Percentiles rank a stretch among this genome's conserved stretches.
phyloP scores from a whole-genome alignment of 2,329 filamentous ascomycete species.

The Cladorrhinum sp. region DNA sequence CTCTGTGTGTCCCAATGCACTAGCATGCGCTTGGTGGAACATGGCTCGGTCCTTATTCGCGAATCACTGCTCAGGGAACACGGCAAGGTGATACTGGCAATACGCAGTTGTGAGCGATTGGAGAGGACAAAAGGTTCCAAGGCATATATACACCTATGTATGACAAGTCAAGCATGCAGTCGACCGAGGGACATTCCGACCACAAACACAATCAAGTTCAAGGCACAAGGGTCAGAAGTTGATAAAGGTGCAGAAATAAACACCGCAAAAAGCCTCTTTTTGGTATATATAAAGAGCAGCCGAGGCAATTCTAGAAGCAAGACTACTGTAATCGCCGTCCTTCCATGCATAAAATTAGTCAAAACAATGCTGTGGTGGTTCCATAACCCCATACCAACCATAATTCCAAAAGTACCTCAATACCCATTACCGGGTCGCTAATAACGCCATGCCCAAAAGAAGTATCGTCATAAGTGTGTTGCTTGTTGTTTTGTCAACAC shows the following conservation, averaged over 20 bases:
- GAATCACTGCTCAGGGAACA: too few relatives aligned
- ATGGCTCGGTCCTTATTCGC: too few relatives aligned
- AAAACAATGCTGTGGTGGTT: background rate
- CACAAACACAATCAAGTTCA: background rate
- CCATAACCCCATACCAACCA: background rate
- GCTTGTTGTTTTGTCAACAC: conserved; percentile 19
- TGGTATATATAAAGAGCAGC: background rate
- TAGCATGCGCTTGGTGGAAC: background rate
- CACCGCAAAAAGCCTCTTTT: background rate
- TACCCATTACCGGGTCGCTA: background rate
- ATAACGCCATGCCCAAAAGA: background rate
- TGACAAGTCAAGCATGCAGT: too few relatives aligned
- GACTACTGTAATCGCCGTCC: background rate
- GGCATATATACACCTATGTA: too few relatives aligned
- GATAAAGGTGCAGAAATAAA: background rate
- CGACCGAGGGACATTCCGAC: background rate
- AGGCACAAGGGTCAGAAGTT: too few relatives aligned
- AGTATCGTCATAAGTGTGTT: background rate
- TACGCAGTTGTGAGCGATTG: too few relatives aligned
- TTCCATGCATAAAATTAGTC: background rate
- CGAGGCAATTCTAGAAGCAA: background rate
- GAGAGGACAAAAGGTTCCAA: too few relatives aligned
- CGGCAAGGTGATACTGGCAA: too few relatives aligned
- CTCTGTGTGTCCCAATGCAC: background rate
- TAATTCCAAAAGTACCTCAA: background rate